These are phyloP conservation scores for Ramalina intermedia DNA, from an alignment of 495 filamentous ascomycete species.

Conservation along the genomic window DNA sequence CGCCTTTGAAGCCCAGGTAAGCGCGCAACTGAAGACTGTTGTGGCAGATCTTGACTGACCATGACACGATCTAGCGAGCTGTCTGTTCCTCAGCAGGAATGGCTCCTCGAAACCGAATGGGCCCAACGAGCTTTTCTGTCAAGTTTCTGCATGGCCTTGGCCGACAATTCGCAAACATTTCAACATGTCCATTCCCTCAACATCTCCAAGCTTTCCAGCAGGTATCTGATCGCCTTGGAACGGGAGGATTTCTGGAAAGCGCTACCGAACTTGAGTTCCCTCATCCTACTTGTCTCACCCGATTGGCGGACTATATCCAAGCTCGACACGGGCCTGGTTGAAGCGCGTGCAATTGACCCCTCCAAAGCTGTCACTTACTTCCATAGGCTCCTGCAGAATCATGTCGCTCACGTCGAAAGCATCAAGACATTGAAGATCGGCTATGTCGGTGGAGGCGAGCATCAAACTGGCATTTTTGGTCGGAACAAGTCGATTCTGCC, in stretches of 20 bases:
- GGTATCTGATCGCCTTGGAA: constrained; percentile 28
- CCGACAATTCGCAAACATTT: constrained; percentile 33
- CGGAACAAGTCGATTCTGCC: constrained; percentile 37
- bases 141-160: constrained; percentile 37
- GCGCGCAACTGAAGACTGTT: too few species aligned
- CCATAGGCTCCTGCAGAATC: constrained; percentile 26
- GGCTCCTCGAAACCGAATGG: constrained; percentile 42
- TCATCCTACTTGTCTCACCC: constrained; percentile 35
- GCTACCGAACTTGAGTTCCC: constrained; percentile 26
- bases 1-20: background rate
- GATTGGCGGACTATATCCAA: constrained; percentile 37
- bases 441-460: constrained; percentile 42
- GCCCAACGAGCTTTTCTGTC: constrained; percentile 43
- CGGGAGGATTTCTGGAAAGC: constrained; percentile 36
- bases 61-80: constrained; percentile 16
- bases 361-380: constrained; percentile 27
- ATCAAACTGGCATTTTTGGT: constrained; percentile 34
- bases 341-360: constrained; percentile 26
- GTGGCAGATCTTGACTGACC: too few species aligned
- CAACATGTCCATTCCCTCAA: constrained; percentile 28
- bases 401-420: constrained; percentile 22
- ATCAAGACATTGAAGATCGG: constrained; percentile 39
- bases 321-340: constrained; percentile 22
- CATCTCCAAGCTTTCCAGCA: constrained; percentile 36
- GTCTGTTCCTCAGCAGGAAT: constrained; percentile 37